phyloP scores from a whole-genome alignment of 345 rosid species.

The Aquilaria sinensis region DNA sequence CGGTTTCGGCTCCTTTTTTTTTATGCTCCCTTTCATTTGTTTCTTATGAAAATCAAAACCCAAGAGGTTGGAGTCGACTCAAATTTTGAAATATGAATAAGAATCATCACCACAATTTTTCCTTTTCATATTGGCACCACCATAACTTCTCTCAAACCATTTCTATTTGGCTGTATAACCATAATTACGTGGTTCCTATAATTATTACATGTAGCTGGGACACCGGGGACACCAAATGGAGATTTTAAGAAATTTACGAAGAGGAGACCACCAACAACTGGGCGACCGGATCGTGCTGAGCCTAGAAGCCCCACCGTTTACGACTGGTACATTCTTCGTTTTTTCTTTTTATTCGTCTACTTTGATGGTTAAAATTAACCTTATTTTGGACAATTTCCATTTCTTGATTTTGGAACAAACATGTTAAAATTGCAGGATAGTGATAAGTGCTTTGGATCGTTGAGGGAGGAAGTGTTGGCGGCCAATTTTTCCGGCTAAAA shows the following conservation, averaged over 20 bases:
- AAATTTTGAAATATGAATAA: too few species aligned
- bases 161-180: too few species aligned
- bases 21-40: background rate
- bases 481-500: too few species aligned
- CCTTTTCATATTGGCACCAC: background rate
- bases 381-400: background rate
- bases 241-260: slow-evolving; percentile 34
- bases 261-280: slow-evolving; percentile 26
- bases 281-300: slow-evolving; percentile 26
- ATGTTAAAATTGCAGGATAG: slow-evolving; percentile 40
- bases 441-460: slow-evolving; percentile 68
- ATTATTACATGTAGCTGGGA: slow-evolving; percentile 45
- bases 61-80: too few species aligned
- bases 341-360: background rate
- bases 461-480: slow-evolving; percentile 24
- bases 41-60: background rate
- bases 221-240: slow-evolving; percentile 48
- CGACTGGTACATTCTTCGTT: slow-evolving; percentile 41
- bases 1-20: background rate
- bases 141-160: background rate
- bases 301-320: slow-evolving; percentile 47
- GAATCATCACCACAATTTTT: background rate
- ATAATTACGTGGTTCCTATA: too few species aligned
- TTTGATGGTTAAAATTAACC: background rate
- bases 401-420: background rate